Conservation (phyloP, 1,284 basidiomycete species). For the Ganoderma meredithae region DNA sequence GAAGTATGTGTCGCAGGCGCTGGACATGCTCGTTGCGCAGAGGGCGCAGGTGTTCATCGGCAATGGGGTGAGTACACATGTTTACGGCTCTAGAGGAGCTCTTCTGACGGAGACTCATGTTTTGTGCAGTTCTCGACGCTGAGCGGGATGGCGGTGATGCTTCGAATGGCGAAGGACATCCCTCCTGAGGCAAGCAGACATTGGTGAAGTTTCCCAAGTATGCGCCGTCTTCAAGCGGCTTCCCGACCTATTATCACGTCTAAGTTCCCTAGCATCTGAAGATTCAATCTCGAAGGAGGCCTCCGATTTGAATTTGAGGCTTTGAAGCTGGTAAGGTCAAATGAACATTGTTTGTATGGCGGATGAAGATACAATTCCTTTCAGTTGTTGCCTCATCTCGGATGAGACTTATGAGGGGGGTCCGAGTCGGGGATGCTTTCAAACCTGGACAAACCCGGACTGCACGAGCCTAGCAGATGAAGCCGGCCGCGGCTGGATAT, state of each 20-base stretch:
- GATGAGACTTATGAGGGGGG: not conserved
- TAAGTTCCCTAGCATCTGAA: not conserved
- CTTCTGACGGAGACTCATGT: not conserved
- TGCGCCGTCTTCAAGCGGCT: too few species aligned
- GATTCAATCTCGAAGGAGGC: not conserved
- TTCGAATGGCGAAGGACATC: constrained; percentile 56
- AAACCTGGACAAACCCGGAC: not conserved
- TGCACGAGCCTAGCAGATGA: too few species aligned
- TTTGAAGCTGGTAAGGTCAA: not conserved
- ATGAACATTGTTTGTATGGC: not conserved
- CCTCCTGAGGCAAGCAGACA: constrained; percentile 49
- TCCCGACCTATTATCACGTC: too few species aligned
- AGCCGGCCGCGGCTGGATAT: too few species aligned
- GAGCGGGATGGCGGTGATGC: constrained; percentile 61
- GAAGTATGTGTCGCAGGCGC: constrained; percentile 46
- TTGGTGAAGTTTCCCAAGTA: constrained; percentile 43
- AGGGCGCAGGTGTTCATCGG: constrained; percentile 53
- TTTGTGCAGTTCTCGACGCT: constrained; percentile 62
- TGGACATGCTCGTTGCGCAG: constrained; percentile 55
- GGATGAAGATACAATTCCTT: not conserved
- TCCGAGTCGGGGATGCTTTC: not conserved
- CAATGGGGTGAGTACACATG: constrained; percentile 48
- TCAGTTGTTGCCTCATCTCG: not conserved
- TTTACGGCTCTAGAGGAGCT: too few species aligned
- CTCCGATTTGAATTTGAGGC: not conserved